Base-by-base conservation (phyloP, 768 basidiomycete species). In the Calocybe indica region DNA sequence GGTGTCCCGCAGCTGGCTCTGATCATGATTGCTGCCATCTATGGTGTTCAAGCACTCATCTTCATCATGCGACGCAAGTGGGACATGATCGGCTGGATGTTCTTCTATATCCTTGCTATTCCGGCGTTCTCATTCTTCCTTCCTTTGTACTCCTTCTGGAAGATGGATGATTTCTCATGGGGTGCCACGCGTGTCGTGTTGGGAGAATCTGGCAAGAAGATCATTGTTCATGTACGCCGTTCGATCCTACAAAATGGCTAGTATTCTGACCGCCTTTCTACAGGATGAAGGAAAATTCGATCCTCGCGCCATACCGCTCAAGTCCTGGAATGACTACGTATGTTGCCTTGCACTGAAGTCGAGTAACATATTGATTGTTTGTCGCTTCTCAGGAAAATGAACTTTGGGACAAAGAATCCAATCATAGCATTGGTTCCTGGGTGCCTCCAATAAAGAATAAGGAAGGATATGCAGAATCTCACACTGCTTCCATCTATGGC, bases 261-360 rank as follows among this genome's bases (percentile, higher is more conserved):
- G 14, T 34, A 36, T 40, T 50, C 22, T 55, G 39, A 49, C 53
- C 52, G 4, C 28, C 32, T 15, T 7, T 33, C 41, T 51, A 9
- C 50, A 93, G 92, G 96, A 98, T 55, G 95, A 98, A 65, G 95
- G 95, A 61, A 93, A 93, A 65, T 99, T 97, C 45, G 94, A 99
- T 68, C 90, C 93, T 4, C 77, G 85, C 7, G 77, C 83, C 6
- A 97, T 99, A 55, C 95, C 95, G 6, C 76, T 97, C 55, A 97
- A 97, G 70, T 91, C 87, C 0, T 98, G 96, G 95, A 90, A 82
- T 50, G 93, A 96, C 55, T 96, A 95, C 58, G 91, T 92, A 65
- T 55, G 82, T 73, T 44, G 13, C 40, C 22, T 34, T 34, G 30
- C 36, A 37, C 39, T 42, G 9, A 31, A 22, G 22, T 22, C 22